Evolutionary conservation across 768 basidiomycete genomes (phyloP).

Genomic region (Zangia roseola): DNA sequence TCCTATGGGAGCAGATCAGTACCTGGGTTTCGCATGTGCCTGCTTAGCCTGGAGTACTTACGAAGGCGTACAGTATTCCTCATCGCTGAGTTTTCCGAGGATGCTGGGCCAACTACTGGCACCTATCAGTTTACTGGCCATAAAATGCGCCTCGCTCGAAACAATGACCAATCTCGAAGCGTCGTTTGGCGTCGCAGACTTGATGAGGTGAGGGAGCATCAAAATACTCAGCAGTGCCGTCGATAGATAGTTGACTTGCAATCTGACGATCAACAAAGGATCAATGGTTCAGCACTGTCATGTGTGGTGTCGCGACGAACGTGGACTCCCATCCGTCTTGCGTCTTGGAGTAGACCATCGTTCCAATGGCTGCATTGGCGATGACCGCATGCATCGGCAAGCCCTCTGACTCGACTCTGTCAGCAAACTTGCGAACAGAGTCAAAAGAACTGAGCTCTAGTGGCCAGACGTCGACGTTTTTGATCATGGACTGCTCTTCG

Average conservation of each 20-base stretch:
- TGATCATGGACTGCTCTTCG: constrained; percentile 9
- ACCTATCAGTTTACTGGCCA: constrained; percentile 9
- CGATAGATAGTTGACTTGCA: constrained; percentile 38
- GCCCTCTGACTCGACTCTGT: constrained; percentile 27
- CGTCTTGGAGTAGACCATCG: constrained; percentile 23
- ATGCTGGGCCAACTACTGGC: constrained; percentile 23
- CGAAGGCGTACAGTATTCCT: constrained; percentile 27
- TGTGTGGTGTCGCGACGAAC: constrained; percentile 20
- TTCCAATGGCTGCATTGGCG: constrained; percentile 29
- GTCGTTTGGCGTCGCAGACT: constrained; percentile 22
- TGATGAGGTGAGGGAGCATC: constrained; percentile 35
- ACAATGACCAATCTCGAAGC: constrained; percentile 31
- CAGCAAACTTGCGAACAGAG: constrained; percentile 33
- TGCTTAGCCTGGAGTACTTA: constrained; percentile 6
- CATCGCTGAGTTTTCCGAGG: constrained; percentile 27
- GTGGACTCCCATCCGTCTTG: constrained; percentile 37
- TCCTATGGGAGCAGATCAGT: constrained; percentile 6
- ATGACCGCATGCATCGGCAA: constrained; percentile 30
- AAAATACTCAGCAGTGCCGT: constrained; percentile 35
- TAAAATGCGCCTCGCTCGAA: constrained; percentile 29
- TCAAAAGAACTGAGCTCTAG: constrained; percentile 35
- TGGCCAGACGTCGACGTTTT: constrained; percentile 29
- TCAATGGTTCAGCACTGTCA: neutral
- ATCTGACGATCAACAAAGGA: constrained; percentile 11
- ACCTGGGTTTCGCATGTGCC: neutral